Conservation (phyloP, 192 early-diverging fungal species). For the Endogone sp. region DNA sequence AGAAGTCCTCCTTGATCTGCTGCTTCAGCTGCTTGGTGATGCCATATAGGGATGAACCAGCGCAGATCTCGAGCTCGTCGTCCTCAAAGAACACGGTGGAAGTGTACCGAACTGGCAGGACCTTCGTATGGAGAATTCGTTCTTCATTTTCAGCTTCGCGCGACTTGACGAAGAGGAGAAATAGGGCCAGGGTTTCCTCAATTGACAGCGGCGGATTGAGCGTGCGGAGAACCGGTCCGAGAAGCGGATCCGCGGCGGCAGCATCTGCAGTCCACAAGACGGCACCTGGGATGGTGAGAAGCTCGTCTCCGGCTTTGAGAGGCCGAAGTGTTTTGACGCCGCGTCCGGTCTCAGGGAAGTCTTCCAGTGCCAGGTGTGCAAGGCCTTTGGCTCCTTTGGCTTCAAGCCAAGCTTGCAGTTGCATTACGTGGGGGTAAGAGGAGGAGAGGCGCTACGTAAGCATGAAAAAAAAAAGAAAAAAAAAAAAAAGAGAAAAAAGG, state of each 20-base stretch:
- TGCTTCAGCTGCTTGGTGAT: slow-evolving; percentile 6
- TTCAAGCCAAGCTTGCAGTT: slow-evolving; percentile 9
- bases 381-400: slow-evolving; percentile 6
- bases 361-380: not conserved
- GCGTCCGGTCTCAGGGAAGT: slow-evolving; percentile 25
- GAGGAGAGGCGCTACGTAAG: too few relatives aligned
- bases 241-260: slow-evolving; percentile 16
- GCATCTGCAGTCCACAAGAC: slow-evolving; percentile 24
- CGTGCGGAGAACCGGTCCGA: slow-evolving; percentile 13
- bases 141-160: slow-evolving; percentile 2
- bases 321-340: slow-evolving; percentile 15
- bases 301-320: not conserved
- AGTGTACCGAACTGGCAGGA: slow-evolving; percentile 22
- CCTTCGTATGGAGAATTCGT: slow-evolving; percentile 10
- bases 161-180: slow-evolving; percentile 25
- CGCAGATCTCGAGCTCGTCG: slow-evolving; percentile 21
- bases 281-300: slow-evolving; percentile 12
- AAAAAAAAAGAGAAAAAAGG: too few relatives aligned
- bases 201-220: slow-evolving; percentile 12
- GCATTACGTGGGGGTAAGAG: too few relatives aligned
- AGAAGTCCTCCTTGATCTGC: slow-evolving; percentile 8
- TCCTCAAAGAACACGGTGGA: slow-evolving; percentile 22
- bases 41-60: slow-evolving; percentile 19
- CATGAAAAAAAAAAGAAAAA: too few relatives aligned
- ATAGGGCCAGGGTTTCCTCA: slow-evolving; percentile 24